phyloP scores from a whole-genome alignment of 2,329 filamentous ascomycete species.

The Colletotrichum sp. region DNA sequence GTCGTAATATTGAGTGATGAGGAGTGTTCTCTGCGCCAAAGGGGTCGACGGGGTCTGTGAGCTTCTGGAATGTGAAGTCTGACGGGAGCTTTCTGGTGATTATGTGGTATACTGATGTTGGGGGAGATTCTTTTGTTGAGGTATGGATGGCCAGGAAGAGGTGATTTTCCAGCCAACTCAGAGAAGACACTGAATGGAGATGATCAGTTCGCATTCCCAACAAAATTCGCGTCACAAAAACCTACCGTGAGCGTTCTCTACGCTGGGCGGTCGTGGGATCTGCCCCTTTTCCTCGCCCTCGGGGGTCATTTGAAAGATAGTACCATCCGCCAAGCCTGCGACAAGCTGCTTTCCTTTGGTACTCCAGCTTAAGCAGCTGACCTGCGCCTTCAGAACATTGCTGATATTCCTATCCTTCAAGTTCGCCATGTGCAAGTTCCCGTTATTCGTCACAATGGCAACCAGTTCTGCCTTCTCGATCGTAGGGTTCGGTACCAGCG shows the following conservation, averaged over 20 bases:
- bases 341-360: slow-evolving; percentile 91
- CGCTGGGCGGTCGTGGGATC: slow-evolving; percentile 76
- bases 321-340: slow-evolving; percentile 82
- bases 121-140: slow-evolving; percentile 60
- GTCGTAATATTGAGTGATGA: slow-evolving; percentile 77
- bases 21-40: slow-evolving; percentile 71
- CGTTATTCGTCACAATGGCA: slow-evolving; percentile 80
- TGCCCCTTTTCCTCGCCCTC: slow-evolving; percentile 78
- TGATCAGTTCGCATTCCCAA: slow-evolving; percentile 30
- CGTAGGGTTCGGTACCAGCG: slow-evolving; percentile 81
- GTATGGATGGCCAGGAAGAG: slow-evolving; percentile 84
- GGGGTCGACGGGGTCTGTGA: slow-evolving; percentile 76
- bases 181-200: slow-evolving; percentile 75
- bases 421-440: slow-evolving; percentile 85
- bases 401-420: slow-evolving; percentile 73
- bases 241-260: slow-evolving; percentile 73
- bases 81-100: slow-evolving; percentile 69
- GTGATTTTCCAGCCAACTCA: slow-evolving; percentile 89
- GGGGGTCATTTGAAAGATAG: slow-evolving; percentile 82
- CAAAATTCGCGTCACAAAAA: slow-evolving; percentile 17
- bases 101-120: slow-evolving; percentile 77
- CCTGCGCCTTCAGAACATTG: slow-evolving; percentile 69
- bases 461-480: slow-evolving; percentile 75
- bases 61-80: slow-evolving; percentile 74
- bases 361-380: slow-evolving; percentile 91